Evolutionary conservation across 495 filamentous ascomycete species (phyloP), one percentile per base, ranked within the genome.

Genomic region (Hypomontagnella submonticulosa): DNA sequence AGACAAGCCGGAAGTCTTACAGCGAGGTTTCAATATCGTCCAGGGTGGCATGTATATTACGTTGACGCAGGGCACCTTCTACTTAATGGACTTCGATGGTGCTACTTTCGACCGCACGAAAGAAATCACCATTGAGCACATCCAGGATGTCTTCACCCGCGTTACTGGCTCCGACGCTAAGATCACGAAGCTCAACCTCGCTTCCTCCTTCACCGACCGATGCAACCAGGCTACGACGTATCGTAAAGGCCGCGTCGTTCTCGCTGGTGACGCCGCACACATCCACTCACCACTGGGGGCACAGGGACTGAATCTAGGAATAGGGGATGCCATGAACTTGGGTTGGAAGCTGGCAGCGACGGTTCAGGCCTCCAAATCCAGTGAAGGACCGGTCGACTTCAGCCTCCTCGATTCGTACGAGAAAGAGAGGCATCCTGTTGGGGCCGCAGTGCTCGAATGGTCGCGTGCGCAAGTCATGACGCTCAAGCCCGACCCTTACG

Each of bases 81-180:
- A 34, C 43, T 60, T 49, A 8, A 60, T 36, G 10, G 76, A 77
- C n/a, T 77, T 77, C 56, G 75, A 77, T n/a, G 59, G 61, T 10
- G 68, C 51, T 9, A 33, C 44, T 8, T 70, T 63, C 47, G 57
- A 76, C 50, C 73, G 75, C 18, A 43, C 47, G 1, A 10, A 38
- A 10, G 52, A 64, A 33, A 59, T 75, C 42, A 76, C 74, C 13
- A 19, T 11, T 4, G 71, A 72, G 5, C 71, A 75, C 20, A 37
- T 75, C n/a, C 70, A 78, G 42, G 42, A 36, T 2, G 70, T 75
- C 3, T 23, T 76, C 0, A 42, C 52, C 10, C 70, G 74, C 18
- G 63, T 75, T 2, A 66, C 57, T 7, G 73, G 71, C 19, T 43
- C 55, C 15, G 62, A 71, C 9, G 55, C 63, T 12, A 66, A 65